Base-by-base conservation (phyloP, 768 basidiomycete species). In the Postia placenta region DNA sequence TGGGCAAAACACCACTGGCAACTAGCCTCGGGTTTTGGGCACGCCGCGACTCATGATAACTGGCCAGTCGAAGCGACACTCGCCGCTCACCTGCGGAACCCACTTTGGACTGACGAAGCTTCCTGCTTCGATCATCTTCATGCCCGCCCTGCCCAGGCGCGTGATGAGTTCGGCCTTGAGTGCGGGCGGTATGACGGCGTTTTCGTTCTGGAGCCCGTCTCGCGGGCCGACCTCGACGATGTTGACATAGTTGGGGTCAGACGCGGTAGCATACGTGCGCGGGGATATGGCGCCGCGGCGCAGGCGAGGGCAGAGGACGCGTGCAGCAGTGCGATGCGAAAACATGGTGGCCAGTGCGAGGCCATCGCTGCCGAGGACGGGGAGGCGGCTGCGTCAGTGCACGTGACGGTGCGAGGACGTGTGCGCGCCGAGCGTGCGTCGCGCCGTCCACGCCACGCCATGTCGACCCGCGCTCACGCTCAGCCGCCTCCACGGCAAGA, bases 41-140 rank as follows among this genome's bases (percentile, higher is more conserved):
- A n/a, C n/a, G n/a, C n/a, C n/a, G n/a, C n/a, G n/a, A n/a, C n/a
- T n/a, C n/a, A n/a, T n/a, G n/a, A n/a, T n/a, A n/a, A n/a, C n/a
- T n/a, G n/a, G n/a, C n/a, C n/a, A n/a, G n/a, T n/a, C n/a, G n/a
- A n/a, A n/a, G n/a, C n/a, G n/a, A n/a, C n/a, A n/a, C n/a, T n/a
- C n/a, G 6, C 11, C n/a, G 60, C 65, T 50, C 53, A 82, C 92
- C 79, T 94, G 92, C 0, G 92, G 92, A 22, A 94, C 87, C 87
- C 91, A 91, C 66, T 92, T 92, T 0, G 88, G 87, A 64, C 89
- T 89, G 50, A 94, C 92, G 61, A 95, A 92, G 62, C 89, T 91
- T 5, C 92, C 92, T 0, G 81, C 79, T 66, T 94, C 92, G 55
- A 94, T 84, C 48, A 71, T 79, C 52, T 71, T 69, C 56, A 81